phyloP scores from a whole-genome alignment of 2,329 filamentous ascomycete genomes.

The Ceratocystis harringtonii region DNA sequence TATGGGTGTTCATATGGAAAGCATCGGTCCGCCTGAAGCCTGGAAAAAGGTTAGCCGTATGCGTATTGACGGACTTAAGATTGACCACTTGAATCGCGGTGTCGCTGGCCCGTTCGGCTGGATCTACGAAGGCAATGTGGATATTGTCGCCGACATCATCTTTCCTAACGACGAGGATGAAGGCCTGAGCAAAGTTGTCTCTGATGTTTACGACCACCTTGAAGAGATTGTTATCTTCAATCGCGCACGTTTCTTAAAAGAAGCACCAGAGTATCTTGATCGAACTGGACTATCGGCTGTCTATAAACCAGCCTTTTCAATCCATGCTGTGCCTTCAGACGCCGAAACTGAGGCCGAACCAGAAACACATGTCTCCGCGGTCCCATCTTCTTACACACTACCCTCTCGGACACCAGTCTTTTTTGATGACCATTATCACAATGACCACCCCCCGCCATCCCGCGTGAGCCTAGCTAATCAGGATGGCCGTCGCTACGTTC shows the following conservation, averaged over 20 bases:
- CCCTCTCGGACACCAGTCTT: conserved; percentile 11
- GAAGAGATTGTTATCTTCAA: conserved; percentile 82
- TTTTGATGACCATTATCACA: conserved; percentile 17
- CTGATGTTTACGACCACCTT: conserved; percentile 92
- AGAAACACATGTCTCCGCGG: conserved; percentile 11
- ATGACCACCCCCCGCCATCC: conserved; percentile 8
- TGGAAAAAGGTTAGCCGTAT: conserved; percentile 96
- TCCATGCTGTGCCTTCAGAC: conserved; percentile 7
- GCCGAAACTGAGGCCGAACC: conserved; percentile 3
- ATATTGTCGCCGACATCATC: conserved; percentile 92
- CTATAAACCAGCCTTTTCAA: conserved; percentile 14
- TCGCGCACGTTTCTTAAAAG: conserved; percentile 25
- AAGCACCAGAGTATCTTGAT: conserved; percentile 16
- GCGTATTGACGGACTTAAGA: conserved; percentile 82
- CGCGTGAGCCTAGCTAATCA: conserved; percentile 20
- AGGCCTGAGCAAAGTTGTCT: conserved; percentile 82
- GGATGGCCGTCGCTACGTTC: conserved; percentile 62
- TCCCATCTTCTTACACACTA: conserved; percentile 15
- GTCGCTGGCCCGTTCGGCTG: conserved; percentile 90
- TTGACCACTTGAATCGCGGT: conserved; percentile 88
- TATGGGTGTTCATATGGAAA: conserved; percentile 22
- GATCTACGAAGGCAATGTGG: conserved; percentile 95
- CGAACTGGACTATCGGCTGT: conserved; percentile 16
- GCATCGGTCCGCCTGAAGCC: conserved; percentile 47
- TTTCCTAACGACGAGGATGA: conserved; percentile 79